Evolutionary conservation across 805 yeast genomes (phyloP), one percentile per base, ranked within the genome.

Genomic region (Spencermartinsiella europaea): DNA sequence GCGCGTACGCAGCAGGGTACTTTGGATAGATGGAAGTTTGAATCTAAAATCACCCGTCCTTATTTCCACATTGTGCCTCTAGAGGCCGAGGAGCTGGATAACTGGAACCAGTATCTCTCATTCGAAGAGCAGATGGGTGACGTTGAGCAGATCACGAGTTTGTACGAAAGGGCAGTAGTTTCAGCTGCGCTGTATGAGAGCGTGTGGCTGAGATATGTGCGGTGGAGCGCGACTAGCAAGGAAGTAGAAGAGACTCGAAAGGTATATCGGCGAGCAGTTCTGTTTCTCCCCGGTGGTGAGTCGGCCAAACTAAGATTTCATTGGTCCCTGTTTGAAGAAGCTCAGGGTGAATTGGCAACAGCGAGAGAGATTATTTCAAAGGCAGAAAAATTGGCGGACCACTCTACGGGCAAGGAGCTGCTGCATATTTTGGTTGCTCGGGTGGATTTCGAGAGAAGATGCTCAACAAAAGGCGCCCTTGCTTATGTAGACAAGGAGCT

Each of bases 1-100:
- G 56, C 64, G 2, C 51, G 59, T 1, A 77, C 82, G 0, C 84
- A 81, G 54, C 56, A 54, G 4, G 64, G 65, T 7, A 85, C 85
- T 1, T 75, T 72, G 44, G 72, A 69, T 16, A 71, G 84, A 37
- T 91, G 98, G 98, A 68, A 70, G 2, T 87, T 60, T 62, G 99
- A 91, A 65, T 74, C 85, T 3, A 68, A 72, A 22, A 68, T 91
- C 14, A 70, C 74, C n/a, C 72, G 78, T 38, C 72, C 72, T 25
- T 77, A 75, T 31, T 89, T 86, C 60, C 77, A 77, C 37, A 60
- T 83, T 4, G 59, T 63, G 0, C 73, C 74, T 1, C 59, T 83
- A 0, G 67, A 74, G 0, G 55, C 60, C 2, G 75, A 72, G 3
- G 80, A 76, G 22, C 55, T 74, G 1, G 55, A 59, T 0, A 71